Evolutionary conservation across 164 flowering plant genomes (phyloP), one percentile per base, ranked within the genome.

Genomic region (Euptelea pleiosperma): DNA sequence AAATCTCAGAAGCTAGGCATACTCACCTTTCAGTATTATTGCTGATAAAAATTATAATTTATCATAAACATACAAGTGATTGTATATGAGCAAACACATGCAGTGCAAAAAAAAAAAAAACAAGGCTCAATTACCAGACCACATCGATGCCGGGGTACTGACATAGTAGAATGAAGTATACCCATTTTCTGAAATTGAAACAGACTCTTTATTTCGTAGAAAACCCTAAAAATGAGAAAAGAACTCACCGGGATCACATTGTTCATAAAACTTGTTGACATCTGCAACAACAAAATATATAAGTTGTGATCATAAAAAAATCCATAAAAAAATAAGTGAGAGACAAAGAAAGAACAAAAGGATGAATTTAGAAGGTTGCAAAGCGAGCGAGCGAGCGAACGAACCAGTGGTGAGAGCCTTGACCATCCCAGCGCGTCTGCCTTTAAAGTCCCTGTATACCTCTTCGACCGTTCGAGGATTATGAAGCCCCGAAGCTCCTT

Each of bases 181-280:
- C n/a, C n/a, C n/a, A n/a, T n/a, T n/a, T n/a, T n/a, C n/a, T n/a
- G n/a, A n/a, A n/a, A n/a, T n/a, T n/a, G n/a, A n/a, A n/a, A n/a
- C n/a, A n/a, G n/a, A n/a, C n/a, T n/a, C n/a, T n/a, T n/a, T n/a
- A n/a, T n/a, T n/a, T n/a, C n/a, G n/a, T n/a, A n/a, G n/a, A 24
- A 14, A 43, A 43, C 26, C 34, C 33, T 30, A 30, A 9, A 2
- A 51, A 51, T 30, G 43, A 43, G 14, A 45, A n/a, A 41, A 40
- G 41, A 67, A 50, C 74, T 68, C 55, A 84, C 90, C 85, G 44
- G 91, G 91, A 67, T 82, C 84, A 61, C 91, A 85, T 69, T 79
- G 81, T 57, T 71, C 73, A 60, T 70, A 85, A 40, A 85, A 82
- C 5, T 76, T 75, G 22, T 77, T 77, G 41, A 80, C 79, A 67